phyloP scores from a whole-genome alignment of 2,329 filamentous ascomycete genomes.

The Venturia asperata region DNA sequence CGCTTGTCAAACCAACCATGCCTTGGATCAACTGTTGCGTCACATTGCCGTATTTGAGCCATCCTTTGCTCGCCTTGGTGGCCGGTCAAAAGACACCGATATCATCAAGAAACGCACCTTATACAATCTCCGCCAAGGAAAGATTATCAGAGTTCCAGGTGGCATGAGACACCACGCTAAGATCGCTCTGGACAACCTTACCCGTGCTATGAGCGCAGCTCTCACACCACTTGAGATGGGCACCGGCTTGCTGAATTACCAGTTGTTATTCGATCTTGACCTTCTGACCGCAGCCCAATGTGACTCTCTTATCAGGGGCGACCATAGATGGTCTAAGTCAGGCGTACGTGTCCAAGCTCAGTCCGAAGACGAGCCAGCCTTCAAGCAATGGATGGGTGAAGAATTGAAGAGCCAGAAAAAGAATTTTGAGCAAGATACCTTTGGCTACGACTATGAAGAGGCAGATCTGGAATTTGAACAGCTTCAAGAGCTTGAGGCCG shows the following conservation, averaged over 20 bases:
- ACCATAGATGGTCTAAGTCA: conserved; percentile 31
- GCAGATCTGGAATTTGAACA: conserved; percentile 55
- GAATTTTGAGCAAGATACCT: conserved; percentile 42
- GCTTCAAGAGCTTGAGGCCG: conserved; percentile 54
- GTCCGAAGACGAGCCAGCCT: conserved; percentile 21
- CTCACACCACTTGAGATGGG: conserved; percentile 38
- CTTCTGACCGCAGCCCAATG: conserved; percentile 45
- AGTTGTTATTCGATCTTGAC: background rate
- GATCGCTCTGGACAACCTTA: background rate
- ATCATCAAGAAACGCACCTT: conserved; percentile 59
- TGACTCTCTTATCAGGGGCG: conserved; percentile 50
- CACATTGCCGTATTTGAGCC: conserved; percentile 56
- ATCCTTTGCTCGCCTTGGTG: conserved; percentile 60
- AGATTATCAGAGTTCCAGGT: background rate
- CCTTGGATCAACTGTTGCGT: conserved; percentile 70
- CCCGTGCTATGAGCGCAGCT: background rate
- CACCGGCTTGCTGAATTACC: conserved; percentile 20
- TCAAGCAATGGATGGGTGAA: conserved; percentile 49
- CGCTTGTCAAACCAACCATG: conserved; percentile 84
- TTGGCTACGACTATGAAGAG: conserved; percentile 51
- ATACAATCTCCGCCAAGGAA: conserved; percentile 31
- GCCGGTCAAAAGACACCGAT: conserved; percentile 57
- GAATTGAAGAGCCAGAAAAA: conserved; percentile 41
- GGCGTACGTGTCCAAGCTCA: conserved; percentile 20
- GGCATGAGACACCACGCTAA: background rate